Base-by-base conservation (phyloP, 257 asterid species). In the Eustoma russellianum region DNA sequence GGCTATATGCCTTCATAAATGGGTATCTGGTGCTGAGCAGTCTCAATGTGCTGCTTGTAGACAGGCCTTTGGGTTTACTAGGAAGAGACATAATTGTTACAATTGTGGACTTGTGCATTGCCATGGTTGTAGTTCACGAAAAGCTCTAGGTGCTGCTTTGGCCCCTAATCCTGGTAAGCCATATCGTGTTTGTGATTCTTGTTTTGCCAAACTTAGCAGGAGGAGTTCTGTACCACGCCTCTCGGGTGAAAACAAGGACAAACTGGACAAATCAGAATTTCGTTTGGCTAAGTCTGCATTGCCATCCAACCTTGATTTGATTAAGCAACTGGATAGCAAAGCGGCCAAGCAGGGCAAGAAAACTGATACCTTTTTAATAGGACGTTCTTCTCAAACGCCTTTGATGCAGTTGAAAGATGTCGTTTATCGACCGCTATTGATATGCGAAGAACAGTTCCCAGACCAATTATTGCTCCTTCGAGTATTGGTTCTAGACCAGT, bases 61-160 rank as follows among this genome's bases (percentile, higher is more conserved):
- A 63, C 97, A 83, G 77, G 88, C 94, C 19, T 89, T 89, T 49
- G 97, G 97, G 51, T 89, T 89, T 75, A 89, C 95, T 17, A 73
- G 97, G 79, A 89, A 89, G 75, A 69, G 95, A 50, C 97, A 86
- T 57, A 86, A 89, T 67, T 89, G 97, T 77, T 89, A 89, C 64
- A 89, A 89, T 51, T 89, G 97, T 35, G 97, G 97, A n/a, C 74
- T 89, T 51, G 96, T 90, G 50, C 95, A 87, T 70, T 91, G 98
- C 75, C 96, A 91, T 49, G 72, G 95, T 38, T 91, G 98, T 70
- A 87, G 89, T 67, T 82, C 98, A 6, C 79, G 83, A 52, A 87
- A 91, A 73, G 88, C 96, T 7, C 28, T 51, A 9, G 76, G 94
- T 55, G 98, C 95, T 0, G 95, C 94, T 6, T 67, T 91, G 73